A percentile compares a stretch with the other conserved stretches of the same genome.
phyloP scores from a whole-genome alignment of 768 basidiomycete genomes.

The Leccinum imitatum region DNA sequence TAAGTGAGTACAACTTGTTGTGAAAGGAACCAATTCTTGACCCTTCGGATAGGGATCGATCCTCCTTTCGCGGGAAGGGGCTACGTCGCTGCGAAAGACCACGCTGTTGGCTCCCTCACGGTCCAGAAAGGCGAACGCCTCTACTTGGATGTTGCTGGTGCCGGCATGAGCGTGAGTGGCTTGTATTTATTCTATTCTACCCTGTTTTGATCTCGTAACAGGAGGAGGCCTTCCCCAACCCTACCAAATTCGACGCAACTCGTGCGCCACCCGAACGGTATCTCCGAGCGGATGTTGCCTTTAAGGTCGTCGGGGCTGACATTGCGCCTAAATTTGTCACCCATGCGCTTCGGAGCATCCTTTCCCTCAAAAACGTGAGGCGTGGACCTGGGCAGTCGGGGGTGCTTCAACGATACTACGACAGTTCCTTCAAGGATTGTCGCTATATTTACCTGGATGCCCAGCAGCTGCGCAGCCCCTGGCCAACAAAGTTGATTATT shows the following conservation, averaged over 20 bases:
- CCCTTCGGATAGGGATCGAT: slow-evolving; percentile 52
- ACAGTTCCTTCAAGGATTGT: slow-evolving; percentile 46
- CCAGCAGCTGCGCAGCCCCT: slow-evolving; percentile 51
- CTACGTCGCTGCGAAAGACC: slow-evolving; percentile 51
- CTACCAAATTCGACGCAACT: slow-evolving; percentile 42
- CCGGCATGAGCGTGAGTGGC: slow-evolving; percentile 55
- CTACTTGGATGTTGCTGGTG: slow-evolving; percentile 61
- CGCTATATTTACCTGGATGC: slow-evolving; percentile 56
- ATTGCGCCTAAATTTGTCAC: slow-evolving; percentile 59
- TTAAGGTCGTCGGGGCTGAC: slow-evolving; percentile 50
- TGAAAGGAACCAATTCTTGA: slow-evolving; percentile 3
- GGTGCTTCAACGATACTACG: slow-evolving; percentile 54
- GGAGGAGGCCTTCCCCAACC: slow-evolving; percentile 52
- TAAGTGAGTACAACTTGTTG: slow-evolving; percentile 50
- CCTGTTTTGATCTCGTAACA: slow-evolving; percentile 24
- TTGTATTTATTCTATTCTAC: neutral
- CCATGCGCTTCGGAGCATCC: slow-evolving; percentile 64
- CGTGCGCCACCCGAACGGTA: slow-evolving; percentile 46
- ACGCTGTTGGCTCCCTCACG: slow-evolving; percentile 40
- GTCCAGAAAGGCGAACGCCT: slow-evolving; percentile 52
- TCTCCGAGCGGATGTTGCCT: slow-evolving; percentile 48
- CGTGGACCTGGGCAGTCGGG: slow-evolving; percentile 74
- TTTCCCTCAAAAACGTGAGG: slow-evolving; percentile 53
- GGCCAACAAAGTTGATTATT: slow-evolving; percentile 67
- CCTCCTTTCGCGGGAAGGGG: slow-evolving; percentile 71